Evolutionary conservation across 164 flowering plant species (phyloP), one percentile per base, ranked within the genome.

Genomic region (Litsea cubeba): DNA sequence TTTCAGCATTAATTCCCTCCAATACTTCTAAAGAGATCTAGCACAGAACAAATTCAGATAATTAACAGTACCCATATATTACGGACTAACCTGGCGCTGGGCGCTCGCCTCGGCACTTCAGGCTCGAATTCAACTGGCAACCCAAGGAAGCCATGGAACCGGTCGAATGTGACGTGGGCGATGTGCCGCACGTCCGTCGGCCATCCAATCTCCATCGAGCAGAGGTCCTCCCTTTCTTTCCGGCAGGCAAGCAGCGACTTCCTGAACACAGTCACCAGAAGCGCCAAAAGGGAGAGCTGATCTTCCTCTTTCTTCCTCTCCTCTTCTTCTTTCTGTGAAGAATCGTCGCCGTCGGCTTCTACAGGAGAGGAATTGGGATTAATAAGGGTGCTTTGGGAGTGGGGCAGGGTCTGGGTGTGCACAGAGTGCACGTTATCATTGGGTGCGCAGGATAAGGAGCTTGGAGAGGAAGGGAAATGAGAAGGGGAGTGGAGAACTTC

Each of bases 121-220:
- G 90, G 95, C 79, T 95, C 93, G 68, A 91, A 90, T 82, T 95
- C 98, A 49, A 84, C 97, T 51, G 97, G 98, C 86, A 95, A 84
- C 12, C 98, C 97, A 72, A 91, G 80, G 80, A 95, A 95, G 30
- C 98, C 98, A 87, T 90, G 85, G 76, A 95, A 93, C 75, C 95
- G 82, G 78, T 95, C 98, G 73, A 95, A 95, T 23, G 98, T 95
- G 62, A 95, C 98, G 79, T 95, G 98, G 6, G 95, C 94, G 35
- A 95, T 97, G 75, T 93, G 97, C 50, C 90, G 85, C 51, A 93
- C 98, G 76, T 93, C 79, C 14, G 91, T 90, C 3, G 98, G 98
- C 90, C 87, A 87, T 0, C 97, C 91, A 77, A 95, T 95, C 84
- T 95, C 98, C 97, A 95, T 90, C 22, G 84, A 81, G 26, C 84